These are phyloP conservation scores for Penicillium psychrofluorescens DNA, from an alignment of 495 filamentous ascomycete species.

Conservation along the genomic window DNA sequence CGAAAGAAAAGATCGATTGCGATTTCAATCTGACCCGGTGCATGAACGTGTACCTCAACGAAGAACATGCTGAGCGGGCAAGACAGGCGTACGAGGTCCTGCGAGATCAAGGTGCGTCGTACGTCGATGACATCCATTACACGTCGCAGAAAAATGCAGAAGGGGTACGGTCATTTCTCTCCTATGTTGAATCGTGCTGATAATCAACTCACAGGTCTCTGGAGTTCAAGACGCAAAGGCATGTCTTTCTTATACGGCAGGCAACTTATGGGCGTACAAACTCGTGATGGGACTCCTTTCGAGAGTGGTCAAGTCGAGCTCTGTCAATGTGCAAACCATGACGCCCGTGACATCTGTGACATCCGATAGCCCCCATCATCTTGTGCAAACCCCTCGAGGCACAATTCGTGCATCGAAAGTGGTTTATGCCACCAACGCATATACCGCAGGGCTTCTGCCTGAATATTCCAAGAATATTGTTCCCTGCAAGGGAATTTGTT, in stretches of 20 bases:
- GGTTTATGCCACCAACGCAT: conserved; percentile 68
- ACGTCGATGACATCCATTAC: conserved; percentile 24
- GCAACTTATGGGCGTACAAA: conserved; percentile 59
- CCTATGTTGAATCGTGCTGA: not conserved
- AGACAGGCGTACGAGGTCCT: conserved; percentile 20
- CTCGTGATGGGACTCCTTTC: conserved; percentile 55
- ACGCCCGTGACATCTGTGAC: conserved; percentile 44
- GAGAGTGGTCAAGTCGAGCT: conserved; percentile 34
- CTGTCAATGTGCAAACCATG: conserved; percentile 54
- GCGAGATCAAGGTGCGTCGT: conserved; percentile 9
- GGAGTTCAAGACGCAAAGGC: conserved; percentile 26
- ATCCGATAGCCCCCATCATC: conserved; percentile 22
- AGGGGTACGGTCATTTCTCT: conserved; percentile 9
- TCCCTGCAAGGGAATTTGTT: conserved; percentile 48
- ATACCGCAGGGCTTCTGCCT: conserved; percentile 51
- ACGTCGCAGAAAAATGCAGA: conserved; percentile 15
- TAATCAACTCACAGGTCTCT: conserved; percentile 11
- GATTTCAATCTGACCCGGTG: conserved; percentile 32
- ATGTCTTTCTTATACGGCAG: conserved; percentile 39
- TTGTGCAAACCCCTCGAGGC: conserved; percentile 48
- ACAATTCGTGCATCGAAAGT: conserved; percentile 46
- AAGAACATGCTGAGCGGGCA: conserved; percentile 15
- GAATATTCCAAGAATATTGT: conserved; percentile 54
- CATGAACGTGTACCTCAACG: conserved; percentile 26
- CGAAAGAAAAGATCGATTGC: conserved; percentile 31